These are phyloP conservation scores for Mycena sanguinolenta DNA, from an alignment of 768 basidiomycete species.

Conservation along the genomic window DNA sequence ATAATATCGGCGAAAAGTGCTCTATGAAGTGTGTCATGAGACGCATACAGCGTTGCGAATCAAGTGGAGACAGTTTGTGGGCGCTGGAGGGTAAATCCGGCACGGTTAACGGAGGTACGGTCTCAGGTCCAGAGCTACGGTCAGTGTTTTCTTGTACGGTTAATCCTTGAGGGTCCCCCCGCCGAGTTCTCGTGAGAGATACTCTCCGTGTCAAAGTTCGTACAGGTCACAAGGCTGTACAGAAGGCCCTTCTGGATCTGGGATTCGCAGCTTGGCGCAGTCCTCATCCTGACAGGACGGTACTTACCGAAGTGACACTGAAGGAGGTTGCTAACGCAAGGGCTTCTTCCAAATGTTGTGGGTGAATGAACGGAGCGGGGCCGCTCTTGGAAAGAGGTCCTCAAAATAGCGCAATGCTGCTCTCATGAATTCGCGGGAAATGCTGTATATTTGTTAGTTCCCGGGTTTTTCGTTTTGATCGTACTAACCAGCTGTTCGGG, in stretches of 20 bases:
- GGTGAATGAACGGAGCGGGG: constrained; percentile 57
- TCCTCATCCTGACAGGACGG: neutral
- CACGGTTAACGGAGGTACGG: constrained; percentile 19
- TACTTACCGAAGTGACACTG: constrained; percentile 63
- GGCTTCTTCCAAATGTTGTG: constrained; percentile 65
- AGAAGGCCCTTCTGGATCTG: constrained; percentile 74
- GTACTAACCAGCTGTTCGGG: constrained; percentile 61
- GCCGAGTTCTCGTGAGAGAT: constrained; percentile 27
- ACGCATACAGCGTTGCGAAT: constrained; percentile 57
- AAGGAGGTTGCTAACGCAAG: constrained; percentile 64
- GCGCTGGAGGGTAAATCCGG: constrained; percentile 37
- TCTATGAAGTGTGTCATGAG: constrained; percentile 70
- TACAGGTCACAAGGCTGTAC: constrained; percentile 73
- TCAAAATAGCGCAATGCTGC: constrained; percentile 59
- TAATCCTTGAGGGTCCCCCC: constrained; percentile 16
- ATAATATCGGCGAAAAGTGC: constrained; percentile 79
- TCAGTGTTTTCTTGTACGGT: constrained; percentile 22
- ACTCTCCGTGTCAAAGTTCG: constrained; percentile 64
- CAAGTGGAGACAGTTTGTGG: constrained; percentile 46
- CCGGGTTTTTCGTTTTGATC: constrained; percentile 2
- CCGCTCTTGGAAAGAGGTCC: constrained; percentile 64
- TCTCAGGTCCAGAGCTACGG: constrained; percentile 6
- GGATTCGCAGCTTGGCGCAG: constrained; percentile 6
- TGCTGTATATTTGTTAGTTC: constrained; percentile 40
- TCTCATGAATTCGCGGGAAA: constrained; percentile 64